phyloP scores from a whole-genome alignment of 352 stramenopile species.

The Globisporangium polare region DNA sequence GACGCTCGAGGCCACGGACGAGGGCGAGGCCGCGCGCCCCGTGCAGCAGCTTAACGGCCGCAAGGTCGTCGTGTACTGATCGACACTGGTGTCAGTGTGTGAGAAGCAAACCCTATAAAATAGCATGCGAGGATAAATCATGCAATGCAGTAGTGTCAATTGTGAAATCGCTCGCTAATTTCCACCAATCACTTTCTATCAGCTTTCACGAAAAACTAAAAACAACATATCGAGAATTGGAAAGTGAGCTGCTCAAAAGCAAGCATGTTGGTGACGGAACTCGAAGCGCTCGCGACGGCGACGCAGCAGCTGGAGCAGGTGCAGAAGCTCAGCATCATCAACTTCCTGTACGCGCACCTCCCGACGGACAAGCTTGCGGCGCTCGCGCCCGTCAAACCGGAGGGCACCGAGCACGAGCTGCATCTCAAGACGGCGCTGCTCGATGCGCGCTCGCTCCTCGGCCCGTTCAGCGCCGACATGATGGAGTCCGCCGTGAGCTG shows the following conservation, averaged over 20 bases:
- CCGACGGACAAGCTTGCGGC: constrained; percentile 23
- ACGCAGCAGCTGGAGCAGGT: constrained; percentile 17
- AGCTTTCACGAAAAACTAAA: too few species aligned
- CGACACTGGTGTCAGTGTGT: not conserved
- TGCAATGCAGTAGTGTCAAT: not conserved
- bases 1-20: constrained; percentile 15
- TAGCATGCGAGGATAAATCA: not conserved
- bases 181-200: not conserved
- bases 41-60: constrained; percentile 18
- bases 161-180: not conserved
- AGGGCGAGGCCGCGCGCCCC: constrained; percentile 9
- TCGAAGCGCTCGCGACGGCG: constrained; percentile 11
- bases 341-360: constrained; percentile 37
- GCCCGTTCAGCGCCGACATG: constrained; percentile 57
- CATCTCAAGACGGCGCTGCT: constrained; percentile 42
- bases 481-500: constrained; percentile 49
- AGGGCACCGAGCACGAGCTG: constrained; percentile 19
- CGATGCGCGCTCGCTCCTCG: constrained; percentile 45
- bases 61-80: constrained; percentile 9
- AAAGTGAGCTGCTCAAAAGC: not conserved
- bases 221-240: not conserved
- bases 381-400: constrained; percentile 19
- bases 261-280: constrained; percentile 28
- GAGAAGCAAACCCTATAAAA: not conserved
- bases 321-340: constrained; percentile 42